phyloP scores from a whole-genome alignment of 176 grass and related monocot genomes.

The Hsuehochloa calcarea region DNA sequence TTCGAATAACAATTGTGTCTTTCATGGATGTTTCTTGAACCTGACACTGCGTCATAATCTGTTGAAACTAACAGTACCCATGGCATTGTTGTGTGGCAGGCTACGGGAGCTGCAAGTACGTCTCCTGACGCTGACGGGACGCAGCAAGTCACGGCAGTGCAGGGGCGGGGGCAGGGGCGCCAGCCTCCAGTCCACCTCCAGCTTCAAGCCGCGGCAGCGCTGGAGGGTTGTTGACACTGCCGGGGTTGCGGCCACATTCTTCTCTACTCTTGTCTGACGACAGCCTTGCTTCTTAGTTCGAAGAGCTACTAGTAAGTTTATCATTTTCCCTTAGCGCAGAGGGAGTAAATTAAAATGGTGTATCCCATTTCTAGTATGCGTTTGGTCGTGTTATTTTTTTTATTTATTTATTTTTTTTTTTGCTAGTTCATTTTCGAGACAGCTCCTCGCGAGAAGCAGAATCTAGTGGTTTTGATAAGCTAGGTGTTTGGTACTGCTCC shows the following conservation, averaged over 20 bases:
- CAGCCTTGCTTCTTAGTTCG: neutral
- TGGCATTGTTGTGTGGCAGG: conserved; percentile 1
- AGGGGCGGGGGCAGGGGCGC: conserved; percentile 21
- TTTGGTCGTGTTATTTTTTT: neutral
- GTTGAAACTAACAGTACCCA: neutral
- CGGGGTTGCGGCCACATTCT: conserved; percentile 46
- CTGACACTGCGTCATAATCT: neutral
- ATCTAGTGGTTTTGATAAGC: no score
- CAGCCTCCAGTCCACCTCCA: conserved; percentile 41
- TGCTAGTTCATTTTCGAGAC: no score
- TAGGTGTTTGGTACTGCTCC: no score
- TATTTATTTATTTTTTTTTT: no score
- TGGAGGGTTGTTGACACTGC: conserved; percentile 20
- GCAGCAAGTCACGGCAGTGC: conserved; percentile 53
- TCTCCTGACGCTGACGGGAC: conserved; percentile 54
- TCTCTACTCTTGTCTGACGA: conserved; percentile 34
- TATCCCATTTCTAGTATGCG: neutral
- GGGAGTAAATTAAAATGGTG: neutral
- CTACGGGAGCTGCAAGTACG: conserved; percentile 47
- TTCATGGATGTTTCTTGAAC: neutral
- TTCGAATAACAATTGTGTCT: neutral
- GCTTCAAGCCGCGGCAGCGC: conserved; percentile 5
- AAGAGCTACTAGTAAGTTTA: neutral
- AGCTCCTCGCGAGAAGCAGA: no score
- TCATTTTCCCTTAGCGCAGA: neutral